Base-by-base conservation (phyloP, 1,284 basidiomycete genomes). In the Cryptococcus sp. region DNA sequence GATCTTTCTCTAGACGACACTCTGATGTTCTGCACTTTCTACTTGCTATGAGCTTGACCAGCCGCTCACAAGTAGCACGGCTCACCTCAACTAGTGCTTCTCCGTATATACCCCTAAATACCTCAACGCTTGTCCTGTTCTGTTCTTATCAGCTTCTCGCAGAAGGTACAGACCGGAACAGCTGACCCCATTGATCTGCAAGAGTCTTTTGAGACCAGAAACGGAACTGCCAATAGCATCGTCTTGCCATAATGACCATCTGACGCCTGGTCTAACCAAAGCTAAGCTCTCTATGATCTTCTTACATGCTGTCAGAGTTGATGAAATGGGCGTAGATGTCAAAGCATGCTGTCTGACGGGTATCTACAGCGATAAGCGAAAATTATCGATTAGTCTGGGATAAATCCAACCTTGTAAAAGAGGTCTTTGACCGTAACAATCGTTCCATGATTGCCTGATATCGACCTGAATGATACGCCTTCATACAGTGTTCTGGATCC, bases 361-460 rank as follows among this genome's bases (percentile, higher is more conserved):
- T 14, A 71, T 62, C 64, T 66, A 42, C 2, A 4, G 14, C 42
- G 15, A 10, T 56, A 38, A 53, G 56, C 42, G 43, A 5, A 1
- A 30, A 23, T 4, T 15, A 10, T 15, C 3, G 5, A 5, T 11
- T 15, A 35, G 8, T 23, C 15, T 11, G 5, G 3, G 33, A 51
- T 34, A 13, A 3, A 30, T 75, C 83, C 47, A 61, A 90, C 89
- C 66, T 88, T 90, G 68, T 87, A 88, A 71, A 93, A 96, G 4
- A 88, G 84, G 68, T 95, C 92, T 23, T 88, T 84, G 41, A 94
- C 80, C 62, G 82, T 84, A 42, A 93, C 85, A 8, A 83, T 84
- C 3, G 91, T 94, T 4, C 92, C 92, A 4, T 82, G 74, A 75
- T 43, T 34, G 0, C 66, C 85, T 79, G 59, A 82, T 79, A 88